Evolutionary conservation across 2,329 filamentous ascomycete genomes (phyloP).

Genomic region (Arthrobotrys sphaeroides): DNA sequence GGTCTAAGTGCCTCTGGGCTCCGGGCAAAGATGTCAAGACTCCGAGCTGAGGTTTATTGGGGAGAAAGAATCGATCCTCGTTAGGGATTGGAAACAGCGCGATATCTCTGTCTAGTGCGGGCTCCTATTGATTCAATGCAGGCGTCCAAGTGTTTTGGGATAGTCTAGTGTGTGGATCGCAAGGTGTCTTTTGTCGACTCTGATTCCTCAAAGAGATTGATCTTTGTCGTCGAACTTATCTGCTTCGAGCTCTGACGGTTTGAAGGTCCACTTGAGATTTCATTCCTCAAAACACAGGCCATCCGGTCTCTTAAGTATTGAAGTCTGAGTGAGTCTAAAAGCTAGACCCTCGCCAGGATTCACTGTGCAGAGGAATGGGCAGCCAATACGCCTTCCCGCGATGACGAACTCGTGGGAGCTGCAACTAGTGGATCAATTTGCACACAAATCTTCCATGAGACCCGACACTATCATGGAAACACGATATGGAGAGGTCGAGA

Average conservation of each 20-base stretch:
- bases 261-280: conserved; percentile 11
- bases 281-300: background rate
- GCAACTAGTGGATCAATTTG: conserved; percentile 36
- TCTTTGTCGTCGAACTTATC: background rate
- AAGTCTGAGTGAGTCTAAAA: conserved; percentile 46
- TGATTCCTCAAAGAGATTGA: conserved; percentile 13
- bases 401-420: conserved; percentile 17
- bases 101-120: conserved; percentile 7
- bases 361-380: conserved; percentile 12
- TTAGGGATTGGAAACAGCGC: background rate
- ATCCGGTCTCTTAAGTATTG: conserved; percentile 50
- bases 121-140: conserved; percentile 5
- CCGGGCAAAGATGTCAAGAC: conserved; percentile 17
- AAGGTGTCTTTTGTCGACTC: conserved; percentile 12
- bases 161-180: background rate
- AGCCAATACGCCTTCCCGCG: conserved; percentile 34
- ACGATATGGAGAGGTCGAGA: conserved; percentile 35
- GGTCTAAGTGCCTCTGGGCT: background rate
- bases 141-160: conserved; percentile 3
- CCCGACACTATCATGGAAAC: conserved; percentile 31
- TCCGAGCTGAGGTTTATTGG: background rate
- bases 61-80: background rate
- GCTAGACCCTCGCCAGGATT: conserved; percentile 42
- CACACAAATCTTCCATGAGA: conserved; percentile 29
- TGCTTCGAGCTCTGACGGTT: conserved; percentile 5